Percentiles rank a stretch among this genome's conserved stretches.
phyloP scores from a whole-genome alignment of 2,329 filamentous ascomycete genomes.

The Blastomyces percursus region DNA sequence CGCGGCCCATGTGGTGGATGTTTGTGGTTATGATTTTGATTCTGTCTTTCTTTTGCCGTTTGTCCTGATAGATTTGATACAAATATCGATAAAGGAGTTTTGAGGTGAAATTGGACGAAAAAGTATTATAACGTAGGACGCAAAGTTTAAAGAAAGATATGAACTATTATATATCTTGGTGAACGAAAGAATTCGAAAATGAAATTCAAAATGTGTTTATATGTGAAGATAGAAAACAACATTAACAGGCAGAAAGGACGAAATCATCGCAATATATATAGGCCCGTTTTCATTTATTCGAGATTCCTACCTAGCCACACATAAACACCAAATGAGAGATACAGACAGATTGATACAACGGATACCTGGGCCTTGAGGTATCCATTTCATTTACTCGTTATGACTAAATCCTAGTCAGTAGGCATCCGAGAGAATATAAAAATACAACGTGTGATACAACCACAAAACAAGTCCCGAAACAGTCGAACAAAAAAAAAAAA shows the following conservation, averaged over 20 bases:
- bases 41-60: neutral
- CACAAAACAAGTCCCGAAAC: conserved; percentile 1
- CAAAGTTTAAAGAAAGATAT: neutral
- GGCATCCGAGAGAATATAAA: conserved; percentile 1
- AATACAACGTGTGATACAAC: conserved; percentile 4
- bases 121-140: neutral
- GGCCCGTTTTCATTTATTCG: neutral
- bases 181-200: conserved; percentile 4
- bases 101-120: neutral
- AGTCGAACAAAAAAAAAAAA: neutral
- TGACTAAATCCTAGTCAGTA: neutral
- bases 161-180: conserved; percentile 3
- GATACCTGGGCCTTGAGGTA: conserved; percentile 1
- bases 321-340: neutral
- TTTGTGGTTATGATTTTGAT: conserved; percentile 1
- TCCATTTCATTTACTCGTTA: neutral
- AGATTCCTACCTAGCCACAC: conserved; percentile 2
- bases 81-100: conserved; percentile 1
- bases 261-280: conserved; percentile 2
- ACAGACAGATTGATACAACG: conserved; percentile 1
- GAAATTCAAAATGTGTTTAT: neutral
- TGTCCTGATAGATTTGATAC: neutral
- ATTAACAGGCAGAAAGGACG: conserved; percentile 2
- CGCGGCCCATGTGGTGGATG: conserved; percentile 4
- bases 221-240: neutral